Base-by-base conservation (phyloP, 306 rosid genomes). In the Calophaca sinica region DNA sequence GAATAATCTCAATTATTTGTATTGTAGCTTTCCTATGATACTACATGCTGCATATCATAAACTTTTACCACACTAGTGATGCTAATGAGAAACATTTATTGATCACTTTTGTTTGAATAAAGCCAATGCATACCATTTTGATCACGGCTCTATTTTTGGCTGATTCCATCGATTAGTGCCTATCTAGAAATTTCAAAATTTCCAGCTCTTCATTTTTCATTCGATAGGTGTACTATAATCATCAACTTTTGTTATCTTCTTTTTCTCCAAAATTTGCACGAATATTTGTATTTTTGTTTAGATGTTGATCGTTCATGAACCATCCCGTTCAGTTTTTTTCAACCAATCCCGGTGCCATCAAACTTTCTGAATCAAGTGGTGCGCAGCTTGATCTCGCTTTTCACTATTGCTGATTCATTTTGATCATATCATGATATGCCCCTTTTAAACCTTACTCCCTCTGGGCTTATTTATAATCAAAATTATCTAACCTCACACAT, bases 131-230 rank as follows among this genome's bases (percentile, higher is more conserved):
- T 31, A 20, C 60, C 85, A 80, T 72, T 67, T 80, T 39, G 66
- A 73, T 73, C 83, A 84, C 84, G 80, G 59, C 87, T 80, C 80
- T 76, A 38, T 28, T 61, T 80, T 80, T 80, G 84, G 87, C 74
- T 72, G 71, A 67, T 84, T 75, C 79, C 65, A 64, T 65, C 10
- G 78, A 80, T 46, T 31, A 57, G 87, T 80, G 33, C 4, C 51
- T 73, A 6, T 72, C 78, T 31, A 72, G 36, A 76, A 74, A 72
- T 60, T 77, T 84, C 65, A 80, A 73, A 73, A 9, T 1, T 13
- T 55, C 50, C 57, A 5, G 53, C 78, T 75, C 65, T 39, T 55
- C 13, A n/a, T 5, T 50, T 75, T 79, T 57, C 2, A 53, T 68
- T 62, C 13, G 73, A 72, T 70, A 63, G 81, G 75, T 83, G 73